These are phyloP conservation scores for Madurella fahalii DNA, from an alignment of 2,329 filamentous ascomycete species.

Conservation along the genomic window DNA sequence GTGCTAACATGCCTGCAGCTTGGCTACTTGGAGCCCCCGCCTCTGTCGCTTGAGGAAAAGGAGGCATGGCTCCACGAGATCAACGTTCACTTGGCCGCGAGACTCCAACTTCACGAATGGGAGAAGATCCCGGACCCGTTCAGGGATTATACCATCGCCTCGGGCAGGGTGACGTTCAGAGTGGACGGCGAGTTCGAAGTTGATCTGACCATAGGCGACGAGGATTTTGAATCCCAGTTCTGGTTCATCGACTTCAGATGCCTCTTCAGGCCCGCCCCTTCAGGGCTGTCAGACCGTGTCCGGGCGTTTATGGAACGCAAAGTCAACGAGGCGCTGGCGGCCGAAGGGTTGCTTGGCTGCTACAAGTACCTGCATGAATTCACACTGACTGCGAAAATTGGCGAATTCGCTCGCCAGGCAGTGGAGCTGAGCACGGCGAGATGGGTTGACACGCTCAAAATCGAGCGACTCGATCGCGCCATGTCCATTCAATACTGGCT, in stretches of 20 bases:
- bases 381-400: conserved; percentile 85
- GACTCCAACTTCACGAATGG: conserved; percentile 79
- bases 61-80: conserved; percentile 73
- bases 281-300: conserved; percentile 57
- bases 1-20: background rate
- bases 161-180: conserved; percentile 85
- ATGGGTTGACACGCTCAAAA: conserved; percentile 74
- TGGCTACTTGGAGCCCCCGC: conserved; percentile 70
- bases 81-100: conserved; percentile 76
- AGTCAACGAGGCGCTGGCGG: conserved; percentile 66
- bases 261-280: conserved; percentile 67
- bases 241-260: conserved; percentile 94
- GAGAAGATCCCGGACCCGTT: conserved; percentile 73
- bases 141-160: conserved; percentile 69
- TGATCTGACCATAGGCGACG: conserved; percentile 84
- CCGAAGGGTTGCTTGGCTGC: conserved; percentile 71
- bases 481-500: conserved; percentile 90
- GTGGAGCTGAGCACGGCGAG: conserved; percentile 61
- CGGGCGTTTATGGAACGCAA: conserved; percentile 63
- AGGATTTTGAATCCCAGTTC: conserved; percentile 78
- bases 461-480: conserved; percentile 76
- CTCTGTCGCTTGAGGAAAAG: conserved; percentile 67
- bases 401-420: conserved; percentile 75
- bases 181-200: conserved; percentile 86
- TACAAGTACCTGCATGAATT: conserved; percentile 86